Evolutionary conservation across 352 stramenopile species (phyloP).

Genomic region (Thalassiosira hispida): DNA sequence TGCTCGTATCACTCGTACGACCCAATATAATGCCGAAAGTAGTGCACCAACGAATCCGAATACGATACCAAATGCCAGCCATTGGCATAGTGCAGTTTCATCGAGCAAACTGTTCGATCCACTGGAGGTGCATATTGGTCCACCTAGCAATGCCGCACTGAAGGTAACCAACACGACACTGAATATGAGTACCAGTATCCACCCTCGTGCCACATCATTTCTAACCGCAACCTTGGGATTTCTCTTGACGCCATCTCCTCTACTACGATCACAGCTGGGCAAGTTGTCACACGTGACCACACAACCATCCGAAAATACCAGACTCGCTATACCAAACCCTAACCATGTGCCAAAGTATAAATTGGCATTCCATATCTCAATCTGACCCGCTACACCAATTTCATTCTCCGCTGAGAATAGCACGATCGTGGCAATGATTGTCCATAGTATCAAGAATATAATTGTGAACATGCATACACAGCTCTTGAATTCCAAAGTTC

Average conservation of each 20-base stretch:
- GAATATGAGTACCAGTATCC: slow-evolving; percentile 20
- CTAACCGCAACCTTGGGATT: slow-evolving; percentile 12
- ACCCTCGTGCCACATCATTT: slow-evolving; percentile 7
- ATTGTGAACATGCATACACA: slow-evolving; percentile 7
- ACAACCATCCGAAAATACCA: slow-evolving; percentile 17
- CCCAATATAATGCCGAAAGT: not conserved
- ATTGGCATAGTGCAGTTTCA: not conserved
- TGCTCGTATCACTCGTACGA: not conserved
- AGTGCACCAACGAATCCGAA: slow-evolving; percentile 11
- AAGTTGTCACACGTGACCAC: not conserved
- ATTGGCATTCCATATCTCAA: slow-evolving; percentile 35
- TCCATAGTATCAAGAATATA: slow-evolving; percentile 13
- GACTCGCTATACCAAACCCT: not conserved
- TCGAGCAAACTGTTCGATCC: not conserved
- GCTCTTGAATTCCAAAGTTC: slow-evolving; percentile 15
- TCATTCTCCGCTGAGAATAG: slow-evolving; percentile 1
- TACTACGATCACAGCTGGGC: not conserved
- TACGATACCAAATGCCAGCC: slow-evolving; percentile 10
- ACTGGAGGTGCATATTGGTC: slow-evolving; percentile 4
- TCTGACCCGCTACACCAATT: not conserved
- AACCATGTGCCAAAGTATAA: slow-evolving; percentile 27
- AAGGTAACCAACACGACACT: not conserved
- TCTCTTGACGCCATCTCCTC: not conserved
- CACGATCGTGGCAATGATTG: slow-evolving; percentile 9
- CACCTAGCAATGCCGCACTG: not conserved